Evolutionary conservation across 208 protist species (phyloP).

Genomic region (Zelonia costaricensis): DNA sequence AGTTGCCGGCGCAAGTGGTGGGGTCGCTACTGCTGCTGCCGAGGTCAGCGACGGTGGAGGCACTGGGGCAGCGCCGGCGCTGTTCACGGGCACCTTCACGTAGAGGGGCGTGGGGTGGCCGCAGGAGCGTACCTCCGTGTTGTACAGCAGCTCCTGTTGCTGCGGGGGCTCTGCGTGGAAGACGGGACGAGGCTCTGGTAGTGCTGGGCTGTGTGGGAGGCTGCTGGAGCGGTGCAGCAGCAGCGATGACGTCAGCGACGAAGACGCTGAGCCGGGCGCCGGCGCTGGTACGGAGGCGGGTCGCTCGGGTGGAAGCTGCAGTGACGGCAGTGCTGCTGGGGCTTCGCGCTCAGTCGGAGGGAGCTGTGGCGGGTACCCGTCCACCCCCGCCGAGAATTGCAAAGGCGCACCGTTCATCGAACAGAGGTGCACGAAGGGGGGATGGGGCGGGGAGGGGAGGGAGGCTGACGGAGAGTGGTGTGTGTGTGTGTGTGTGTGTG

Average conservation of each 20-base stretch:
- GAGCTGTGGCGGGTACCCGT: too few relatives aligned
- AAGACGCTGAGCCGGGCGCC: neutral
- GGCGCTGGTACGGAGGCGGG: neutral
- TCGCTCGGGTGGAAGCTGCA: conserved; percentile 14
- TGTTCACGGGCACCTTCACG: conserved; percentile 6
- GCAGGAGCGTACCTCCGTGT: conserved; percentile 21
- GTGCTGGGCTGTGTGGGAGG: neutral
- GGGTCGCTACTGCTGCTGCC: neutral
- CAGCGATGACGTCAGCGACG: neutral
- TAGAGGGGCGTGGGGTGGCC: conserved; percentile 15
- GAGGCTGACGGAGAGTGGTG: too few relatives aligned
- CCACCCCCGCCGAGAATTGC: too few relatives aligned
- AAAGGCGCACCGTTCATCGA: too few relatives aligned
- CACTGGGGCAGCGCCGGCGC: too few relatives aligned
- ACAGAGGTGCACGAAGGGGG: too few relatives aligned
- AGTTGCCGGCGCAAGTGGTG: neutral
- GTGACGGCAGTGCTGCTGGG: too few relatives aligned
- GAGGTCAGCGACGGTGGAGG: too few relatives aligned
- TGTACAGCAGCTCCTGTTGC: conserved; percentile 8
- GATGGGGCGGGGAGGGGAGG: too few relatives aligned
- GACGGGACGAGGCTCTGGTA: neutral
- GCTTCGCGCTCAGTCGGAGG: too few relatives aligned
- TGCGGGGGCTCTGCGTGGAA: neutral
- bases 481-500: too few relatives aligned
- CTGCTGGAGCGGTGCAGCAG: conserved; percentile 12